phyloP scores from a whole-genome alignment of 1,139 yeast species.

The Suhomyces bribrorum region DNA sequence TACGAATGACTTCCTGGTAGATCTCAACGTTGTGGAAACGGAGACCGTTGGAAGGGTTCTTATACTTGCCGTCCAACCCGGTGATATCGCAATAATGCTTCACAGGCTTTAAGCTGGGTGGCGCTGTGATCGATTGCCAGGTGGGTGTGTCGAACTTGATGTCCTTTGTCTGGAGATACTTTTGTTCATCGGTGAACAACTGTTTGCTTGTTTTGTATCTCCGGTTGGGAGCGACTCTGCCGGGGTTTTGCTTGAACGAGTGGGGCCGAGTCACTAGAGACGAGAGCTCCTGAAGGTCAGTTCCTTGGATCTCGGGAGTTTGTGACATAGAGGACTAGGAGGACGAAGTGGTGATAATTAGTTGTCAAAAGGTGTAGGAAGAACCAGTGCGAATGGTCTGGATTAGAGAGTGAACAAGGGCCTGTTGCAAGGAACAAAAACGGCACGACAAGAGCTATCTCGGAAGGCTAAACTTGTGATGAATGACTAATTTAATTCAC shows the following conservation, averaged over 20 bases:
- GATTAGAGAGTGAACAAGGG: too few species aligned
- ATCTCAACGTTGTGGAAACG: slow-evolving; percentile 85
- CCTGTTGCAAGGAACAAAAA: too few species aligned
- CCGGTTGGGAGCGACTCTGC: slow-evolving; percentile 49
- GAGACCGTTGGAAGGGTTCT: slow-evolving; percentile 72
- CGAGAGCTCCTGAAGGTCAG: slow-evolving; percentile 38
- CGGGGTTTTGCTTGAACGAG: slow-evolving; percentile 55
- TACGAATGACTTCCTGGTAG: slow-evolving; percentile 71
- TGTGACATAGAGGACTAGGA: slow-evolving; percentile 7
- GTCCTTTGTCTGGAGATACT: slow-evolving; percentile 50
- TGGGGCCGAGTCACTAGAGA: slow-evolving; percentile 46
- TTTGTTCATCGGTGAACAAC: slow-evolving; percentile 73
- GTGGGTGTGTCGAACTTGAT: slow-evolving; percentile 54
- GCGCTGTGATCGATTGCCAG: slow-evolving; percentile 70
- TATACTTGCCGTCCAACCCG: slow-evolving; percentile 79
- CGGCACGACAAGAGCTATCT: too few species aligned
- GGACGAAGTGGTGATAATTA: background rate
- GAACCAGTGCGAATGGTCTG: background rate
- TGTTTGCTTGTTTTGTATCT: slow-evolving; percentile 80
- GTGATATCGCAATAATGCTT: slow-evolving; percentile 93
- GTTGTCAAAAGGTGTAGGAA: background rate
- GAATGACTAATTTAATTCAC: too few species aligned
- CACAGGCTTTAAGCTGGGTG: slow-evolving; percentile 81
- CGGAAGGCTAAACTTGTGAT: too few species aligned
- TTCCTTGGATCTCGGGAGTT: slow-evolving; percentile 9